Base-by-base conservation (phyloP, 805 yeast genomes). In the Saccharomyces jurei region DNA sequence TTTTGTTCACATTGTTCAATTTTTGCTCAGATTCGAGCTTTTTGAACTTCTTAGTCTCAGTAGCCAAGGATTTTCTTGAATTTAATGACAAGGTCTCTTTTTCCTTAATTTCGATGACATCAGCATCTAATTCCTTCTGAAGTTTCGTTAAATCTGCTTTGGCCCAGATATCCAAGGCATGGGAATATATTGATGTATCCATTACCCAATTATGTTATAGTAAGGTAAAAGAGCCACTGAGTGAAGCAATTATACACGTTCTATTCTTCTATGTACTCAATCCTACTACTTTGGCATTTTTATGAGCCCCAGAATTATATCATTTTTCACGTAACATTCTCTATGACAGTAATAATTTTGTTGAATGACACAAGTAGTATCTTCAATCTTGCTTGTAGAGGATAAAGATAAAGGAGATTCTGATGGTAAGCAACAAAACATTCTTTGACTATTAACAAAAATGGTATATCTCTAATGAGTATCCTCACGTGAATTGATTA, bases 11-110 rank as follows among this genome's bases (percentile, higher is more conserved):
- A 41, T 60, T 60, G 1, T 67, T 73, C 50, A 90, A 72, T 68
- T 89, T 91, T 51, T 80, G 84, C 13, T 77, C 81, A 53, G 85
- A 87, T 0, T 77, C 75, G 28, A 89, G 73, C 65, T 86, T 89
- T 67, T 84, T 83, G 72, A 92, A 94, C 48, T 57, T 58, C 63
- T 92, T 92, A n/a, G 99, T 94, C 66, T 82, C 82, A 2, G 84
- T 71, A 0, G 98, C 96, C 50, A 92, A 73, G 32, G 80, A 81
- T 68, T 88, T 89, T 58, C 99, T 78, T 32, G 84, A 79, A 9
- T 82, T 74, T 48, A 89, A 75, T 0, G 95, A 86, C 44, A 70
- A 72, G 51, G 82, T 77, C 68, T 90, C 96, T 26, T 80, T 79
- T 22, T 81, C 83, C 64, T 86, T 84, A 46, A 92, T 80, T 60